These are phyloP conservation scores for Aspergillus leporis DNA, from an alignment of 495 filamentous ascomycete species.

Conservation along the genomic window DNA sequence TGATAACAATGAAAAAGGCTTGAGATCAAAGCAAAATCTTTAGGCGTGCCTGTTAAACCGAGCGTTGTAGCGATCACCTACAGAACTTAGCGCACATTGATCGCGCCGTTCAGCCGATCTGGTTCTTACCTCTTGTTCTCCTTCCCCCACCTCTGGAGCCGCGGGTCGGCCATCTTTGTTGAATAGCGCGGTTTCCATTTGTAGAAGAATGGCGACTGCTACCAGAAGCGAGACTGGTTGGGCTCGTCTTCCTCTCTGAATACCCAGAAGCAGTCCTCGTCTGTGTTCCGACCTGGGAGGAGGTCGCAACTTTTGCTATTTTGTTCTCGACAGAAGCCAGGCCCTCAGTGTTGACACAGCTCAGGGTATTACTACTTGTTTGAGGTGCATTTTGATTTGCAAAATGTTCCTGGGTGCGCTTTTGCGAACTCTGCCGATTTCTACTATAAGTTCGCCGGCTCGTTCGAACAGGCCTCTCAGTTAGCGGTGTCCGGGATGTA, in stretches of 20 bases:
- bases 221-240: slow-evolving; percentile 21
- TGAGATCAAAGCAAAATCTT: neutral
- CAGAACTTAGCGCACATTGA: slow-evolving; percentile 8
- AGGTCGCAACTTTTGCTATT: slow-evolving; percentile 9
- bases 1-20: neutral
- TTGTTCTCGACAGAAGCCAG: slow-evolving; percentile 6
- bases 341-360: neutral
- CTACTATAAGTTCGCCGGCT: slow-evolving; percentile 27
- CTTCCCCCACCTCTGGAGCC: slow-evolving; percentile 21
- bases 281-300: slow-evolving; percentile 1
- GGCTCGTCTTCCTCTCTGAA: slow-evolving; percentile 22
- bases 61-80: slow-evolving; percentile 38
- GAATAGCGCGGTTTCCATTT: slow-evolving; percentile 6
- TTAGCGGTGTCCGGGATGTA: neutral
- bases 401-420: neutral
- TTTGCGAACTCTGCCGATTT: slow-evolving; percentile 8
- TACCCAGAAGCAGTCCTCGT: slow-evolving; percentile 12
- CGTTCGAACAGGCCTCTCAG: slow-evolving; percentile 2
- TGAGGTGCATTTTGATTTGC: neutral
- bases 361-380: neutral
- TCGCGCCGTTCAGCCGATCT: neutral
- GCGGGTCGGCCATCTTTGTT: slow-evolving; percentile 12
- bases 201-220: slow-evolving; percentile 18
- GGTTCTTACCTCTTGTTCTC: slow-evolving; percentile 28
- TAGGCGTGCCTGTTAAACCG: slow-evolving; percentile 28